phyloP scores from a whole-genome alignment of 2,329 filamentous ascomycete genomes.

The Lachnellula cervina region DNA sequence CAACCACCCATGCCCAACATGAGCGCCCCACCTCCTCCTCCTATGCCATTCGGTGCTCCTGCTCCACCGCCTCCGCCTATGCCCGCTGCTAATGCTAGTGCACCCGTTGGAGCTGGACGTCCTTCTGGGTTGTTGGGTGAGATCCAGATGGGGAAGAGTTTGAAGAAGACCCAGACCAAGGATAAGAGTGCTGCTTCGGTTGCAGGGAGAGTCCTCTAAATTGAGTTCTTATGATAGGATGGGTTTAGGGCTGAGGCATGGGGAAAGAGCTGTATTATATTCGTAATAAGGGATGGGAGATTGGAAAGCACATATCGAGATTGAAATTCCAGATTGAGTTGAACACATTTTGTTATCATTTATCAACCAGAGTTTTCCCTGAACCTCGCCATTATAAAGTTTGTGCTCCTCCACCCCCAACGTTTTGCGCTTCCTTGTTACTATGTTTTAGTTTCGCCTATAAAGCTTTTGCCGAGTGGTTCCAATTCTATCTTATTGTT shows the following conservation, averaged over 20 bases:
- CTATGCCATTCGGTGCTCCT: conserved; percentile 35
- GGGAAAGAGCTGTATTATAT: background rate
- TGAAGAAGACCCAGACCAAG: conserved; percentile 87
- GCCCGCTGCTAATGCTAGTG: conserved; percentile 15
- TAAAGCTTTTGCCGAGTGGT: too few species aligned
- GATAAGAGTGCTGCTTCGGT: conserved; percentile 71
- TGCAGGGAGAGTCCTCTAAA: conserved; percentile 69
- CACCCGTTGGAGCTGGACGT: conserved; percentile 39
- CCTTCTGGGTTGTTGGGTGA: conserved; percentile 68
- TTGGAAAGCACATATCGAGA: too few species aligned
- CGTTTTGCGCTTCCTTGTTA: too few species aligned
- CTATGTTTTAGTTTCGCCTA: too few species aligned
- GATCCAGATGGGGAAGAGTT: conserved; percentile 71
- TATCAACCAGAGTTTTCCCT: too few species aligned
- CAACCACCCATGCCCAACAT: conserved; percentile 35
- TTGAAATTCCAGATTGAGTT: too few species aligned
- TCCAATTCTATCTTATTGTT: too few species aligned
- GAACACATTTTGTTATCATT: too few species aligned
- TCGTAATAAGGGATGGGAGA: too few species aligned
- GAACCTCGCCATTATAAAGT: too few species aligned
- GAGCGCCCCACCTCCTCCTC: conserved; percentile 31
- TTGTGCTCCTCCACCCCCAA: too few species aligned
- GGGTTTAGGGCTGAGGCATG: background rate
- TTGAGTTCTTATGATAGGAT: conserved; percentile 7
- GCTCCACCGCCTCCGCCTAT: conserved; percentile 32